phyloP scores from a whole-genome alignment of 805 yeast genomes.

The Metschnikowia gruessii region DNA sequence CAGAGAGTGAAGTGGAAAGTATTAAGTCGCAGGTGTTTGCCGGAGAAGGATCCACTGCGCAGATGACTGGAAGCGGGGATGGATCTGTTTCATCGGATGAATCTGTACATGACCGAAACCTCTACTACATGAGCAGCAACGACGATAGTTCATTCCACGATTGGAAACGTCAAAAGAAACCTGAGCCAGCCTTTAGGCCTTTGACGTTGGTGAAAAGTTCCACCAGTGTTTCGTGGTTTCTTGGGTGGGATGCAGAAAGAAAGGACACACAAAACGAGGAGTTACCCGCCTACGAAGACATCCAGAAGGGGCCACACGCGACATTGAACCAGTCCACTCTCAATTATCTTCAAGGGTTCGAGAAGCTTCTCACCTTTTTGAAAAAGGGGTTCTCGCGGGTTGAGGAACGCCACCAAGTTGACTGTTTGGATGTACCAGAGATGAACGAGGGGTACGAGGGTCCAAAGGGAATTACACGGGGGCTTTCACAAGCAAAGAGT shows the following conservation, averaged over 20 bases:
- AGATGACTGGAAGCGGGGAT: neutral
- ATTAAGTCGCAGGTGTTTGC: too few species aligned
- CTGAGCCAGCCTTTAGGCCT: neutral
- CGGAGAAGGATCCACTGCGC: too few species aligned
- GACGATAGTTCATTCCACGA: conserved; percentile 2
- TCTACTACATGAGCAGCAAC: conserved; percentile 8
- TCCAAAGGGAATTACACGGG: too few species aligned
- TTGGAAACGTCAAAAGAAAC: neutral
- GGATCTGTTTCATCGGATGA: neutral
- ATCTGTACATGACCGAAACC: neutral
- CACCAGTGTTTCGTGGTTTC: neutral
- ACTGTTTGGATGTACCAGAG: neutral
- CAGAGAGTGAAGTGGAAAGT: too few species aligned
- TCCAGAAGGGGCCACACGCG: neutral
- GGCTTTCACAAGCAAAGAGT: too few species aligned
- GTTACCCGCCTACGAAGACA: neutral
- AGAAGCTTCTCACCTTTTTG: neutral
- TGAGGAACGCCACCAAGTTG: neutral
- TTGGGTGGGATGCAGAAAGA: neutral
- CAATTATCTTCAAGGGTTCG: neutral
- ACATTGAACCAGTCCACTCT: neutral
- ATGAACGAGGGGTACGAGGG: neutral
- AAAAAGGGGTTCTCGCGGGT: neutral
- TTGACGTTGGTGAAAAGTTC: neutral
- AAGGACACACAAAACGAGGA: neutral